A percentile compares a stretch with the other conserved stretches of the same genome.
Conservation (phyloP, 805 yeast species). For the Cyberlindnera lachancei region DNA sequence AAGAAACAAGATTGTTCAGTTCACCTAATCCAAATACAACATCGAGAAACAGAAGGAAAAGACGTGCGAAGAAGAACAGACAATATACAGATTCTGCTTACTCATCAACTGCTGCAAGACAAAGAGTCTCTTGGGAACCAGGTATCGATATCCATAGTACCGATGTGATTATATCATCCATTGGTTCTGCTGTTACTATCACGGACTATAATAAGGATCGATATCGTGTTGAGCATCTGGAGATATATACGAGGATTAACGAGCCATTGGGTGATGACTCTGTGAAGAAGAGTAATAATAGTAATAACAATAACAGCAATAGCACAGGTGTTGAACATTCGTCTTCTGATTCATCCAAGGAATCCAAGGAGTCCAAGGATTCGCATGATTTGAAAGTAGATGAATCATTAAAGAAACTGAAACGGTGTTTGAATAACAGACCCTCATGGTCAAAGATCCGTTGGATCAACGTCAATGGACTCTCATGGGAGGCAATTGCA, state of each 20-base stretch:
- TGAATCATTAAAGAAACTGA: constrained; percentile 23
- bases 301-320: no score
- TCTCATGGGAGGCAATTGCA: constrained; percentile 54
- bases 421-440: constrained; percentile 23
- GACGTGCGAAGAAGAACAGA: constrained; percentile 14
- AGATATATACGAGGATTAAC: constrained; percentile 7
- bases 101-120: constrained; percentile 28
- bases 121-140: constrained; percentile 50
- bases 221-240: constrained; percentile 31
- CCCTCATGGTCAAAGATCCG: constrained; percentile 45
- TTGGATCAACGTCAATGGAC: constrained; percentile 52
- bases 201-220: constrained; percentile 41
- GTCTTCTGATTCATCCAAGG: background rate
- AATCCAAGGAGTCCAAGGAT: background rate
- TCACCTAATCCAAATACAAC: background rate
- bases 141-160: constrained; percentile 48
- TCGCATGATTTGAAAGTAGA: constrained; percentile 4
- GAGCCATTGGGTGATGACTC: constrained; percentile 23
- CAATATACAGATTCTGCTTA: constrained; percentile 30
- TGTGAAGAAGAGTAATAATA: constrained; percentile 1
- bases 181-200: constrained; percentile 47
- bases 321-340: background rate
- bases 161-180: constrained; percentile 40
- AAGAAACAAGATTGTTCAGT: constrained; percentile 7
- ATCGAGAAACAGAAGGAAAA: constrained; percentile 1